Evolutionary conservation across 257 asterid genomes (phyloP).

Genomic region (Paulownia fortunei): DNA sequence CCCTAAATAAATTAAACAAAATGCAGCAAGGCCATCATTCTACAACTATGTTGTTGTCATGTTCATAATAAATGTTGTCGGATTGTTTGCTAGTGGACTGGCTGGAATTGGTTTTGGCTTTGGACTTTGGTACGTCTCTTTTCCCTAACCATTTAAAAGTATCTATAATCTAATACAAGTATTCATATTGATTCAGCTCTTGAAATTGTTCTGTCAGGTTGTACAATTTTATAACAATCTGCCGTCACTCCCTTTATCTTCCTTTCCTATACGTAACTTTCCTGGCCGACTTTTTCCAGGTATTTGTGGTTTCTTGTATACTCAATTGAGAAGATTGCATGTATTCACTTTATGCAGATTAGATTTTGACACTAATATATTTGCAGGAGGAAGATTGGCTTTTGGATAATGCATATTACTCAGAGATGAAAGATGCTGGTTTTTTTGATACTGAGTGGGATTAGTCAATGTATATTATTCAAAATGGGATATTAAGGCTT

Average conservation of each 20-base stretch:
- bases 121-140: slow-evolving; percentile 67
- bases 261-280: slow-evolving; percentile 70
- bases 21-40: slow-evolving; percentile 88
- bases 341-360: not conserved
- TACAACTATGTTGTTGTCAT: slow-evolving; percentile 82
- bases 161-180: not conserved
- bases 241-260: slow-evolving; percentile 80
- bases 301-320: slow-evolving; percentile 33
- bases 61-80: slow-evolving; percentile 57
- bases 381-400: slow-evolving; percentile 95
- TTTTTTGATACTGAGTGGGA: slow-evolving; percentile 85
- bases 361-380: not conserved
- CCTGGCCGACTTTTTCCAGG: slow-evolving; percentile 88
- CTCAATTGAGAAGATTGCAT: slow-evolving; percentile 11
- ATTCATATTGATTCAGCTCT: slow-evolving; percentile 19
- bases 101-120: slow-evolving; percentile 68
- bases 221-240: slow-evolving; percentile 56
- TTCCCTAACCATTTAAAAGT: not conserved
- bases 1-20: slow-evolving; percentile 13
- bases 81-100: slow-evolving; percentile 68
- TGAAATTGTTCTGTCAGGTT: slow-evolving; percentile 55
- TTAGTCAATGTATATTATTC: slow-evolving; percentile 36
- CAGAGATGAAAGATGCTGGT: slow-evolving; percentile 96
- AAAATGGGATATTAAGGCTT: not conserved
- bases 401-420: slow-evolving; percentile 80